Evolutionary conservation across 495 filamentous ascomycete genomes (phyloP).

Genomic region (Alectoria sarmentosa): DNA sequence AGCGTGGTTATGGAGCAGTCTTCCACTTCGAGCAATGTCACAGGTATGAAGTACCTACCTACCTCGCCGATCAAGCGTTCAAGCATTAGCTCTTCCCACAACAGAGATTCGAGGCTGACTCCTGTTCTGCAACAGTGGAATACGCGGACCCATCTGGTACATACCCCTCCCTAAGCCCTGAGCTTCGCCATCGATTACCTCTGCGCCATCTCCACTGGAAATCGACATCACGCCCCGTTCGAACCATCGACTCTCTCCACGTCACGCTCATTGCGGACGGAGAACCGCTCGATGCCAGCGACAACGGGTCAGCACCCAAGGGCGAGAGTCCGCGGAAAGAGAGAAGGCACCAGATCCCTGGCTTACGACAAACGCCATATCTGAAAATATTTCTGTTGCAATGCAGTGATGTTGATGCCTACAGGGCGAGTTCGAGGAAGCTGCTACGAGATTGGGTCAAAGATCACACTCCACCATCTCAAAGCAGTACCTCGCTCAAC

Average conservation of each 20-base stretch:
- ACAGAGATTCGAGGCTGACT: background rate
- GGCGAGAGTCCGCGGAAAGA: slow-evolving; percentile 36
- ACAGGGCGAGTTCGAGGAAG: slow-evolving; percentile 71
- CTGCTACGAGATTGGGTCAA: slow-evolving; percentile 88
- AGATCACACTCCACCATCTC: slow-evolving; percentile 51
- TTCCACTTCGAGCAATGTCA: slow-evolving; percentile 15
- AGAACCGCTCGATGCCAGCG: slow-evolving; percentile 5
- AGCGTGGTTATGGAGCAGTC: slow-evolving; percentile 20
- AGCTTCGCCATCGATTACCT: slow-evolving; percentile 72
- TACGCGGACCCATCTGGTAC: slow-evolving; percentile 88
- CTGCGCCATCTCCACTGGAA: slow-evolving; percentile 96
- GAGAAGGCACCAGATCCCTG: slow-evolving; percentile 90
- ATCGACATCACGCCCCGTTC: slow-evolving; percentile 78
- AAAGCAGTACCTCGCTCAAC: slow-evolving; percentile 37
- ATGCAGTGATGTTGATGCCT: slow-evolving; percentile 91
- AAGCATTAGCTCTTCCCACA: background rate
- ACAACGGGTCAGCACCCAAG: slow-evolving; percentile 2
- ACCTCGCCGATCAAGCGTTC: background rate
- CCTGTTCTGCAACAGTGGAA: slow-evolving; percentile 34
- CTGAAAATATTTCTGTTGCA: slow-evolving; percentile 82
- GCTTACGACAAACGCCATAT: slow-evolving; percentile 88
- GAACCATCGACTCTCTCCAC: slow-evolving; percentile 87
- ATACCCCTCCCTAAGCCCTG: slow-evolving; percentile 69
- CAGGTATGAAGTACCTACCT: slow-evolving; percentile 15
- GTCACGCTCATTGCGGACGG: slow-evolving; percentile 69